phyloP scores from a whole-genome alignment of 306 rosid genomes.

The Lablab purpureus region DNA sequence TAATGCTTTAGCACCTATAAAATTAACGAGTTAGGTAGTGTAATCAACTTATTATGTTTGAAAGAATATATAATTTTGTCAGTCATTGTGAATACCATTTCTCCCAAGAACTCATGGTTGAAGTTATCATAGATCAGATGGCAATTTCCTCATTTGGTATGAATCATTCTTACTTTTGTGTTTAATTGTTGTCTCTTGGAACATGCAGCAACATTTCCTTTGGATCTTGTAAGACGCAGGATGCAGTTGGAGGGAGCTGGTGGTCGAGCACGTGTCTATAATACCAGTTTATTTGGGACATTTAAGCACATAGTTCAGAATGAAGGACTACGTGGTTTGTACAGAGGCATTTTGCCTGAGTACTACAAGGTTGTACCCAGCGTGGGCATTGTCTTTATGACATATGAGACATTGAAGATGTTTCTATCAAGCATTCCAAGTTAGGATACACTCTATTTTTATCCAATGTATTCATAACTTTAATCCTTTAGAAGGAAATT shows the following conservation, averaged over 20 bases:
- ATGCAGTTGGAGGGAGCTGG: conserved; percentile 86
- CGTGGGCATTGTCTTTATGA: conserved; percentile 88
- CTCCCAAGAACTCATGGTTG: background rate
- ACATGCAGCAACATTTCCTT: conserved; percentile 77
- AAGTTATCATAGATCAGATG: background rate
- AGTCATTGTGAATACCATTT: conserved; percentile 8
- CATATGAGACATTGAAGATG: conserved; percentile 72
- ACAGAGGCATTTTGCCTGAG: conserved; percentile 87
- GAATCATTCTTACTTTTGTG: conserved; percentile 1
- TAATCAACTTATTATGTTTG: background rate
- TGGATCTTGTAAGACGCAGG: conserved; percentile 89
- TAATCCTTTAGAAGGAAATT: conserved; percentile 38
- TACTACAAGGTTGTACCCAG: conserved; percentile 89
- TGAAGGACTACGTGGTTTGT: conserved; percentile 77
- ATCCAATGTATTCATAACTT: conserved; percentile 10
- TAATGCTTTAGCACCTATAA: background rate
- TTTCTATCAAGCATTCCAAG: conserved; percentile 50
- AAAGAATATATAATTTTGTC: background rate
- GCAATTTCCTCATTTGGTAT: background rate
- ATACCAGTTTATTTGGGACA: conserved; percentile 71
- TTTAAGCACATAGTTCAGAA: conserved; percentile 65
- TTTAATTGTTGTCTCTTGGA: conserved; percentile 32
- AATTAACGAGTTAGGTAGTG: background rate
- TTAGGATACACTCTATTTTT: conserved; percentile 34
- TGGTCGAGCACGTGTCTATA: conserved; percentile 73